Evolutionary conservation across 1,284 basidiomycete species (phyloP).

Genomic region (Fomitopsis pinicola): DNA sequence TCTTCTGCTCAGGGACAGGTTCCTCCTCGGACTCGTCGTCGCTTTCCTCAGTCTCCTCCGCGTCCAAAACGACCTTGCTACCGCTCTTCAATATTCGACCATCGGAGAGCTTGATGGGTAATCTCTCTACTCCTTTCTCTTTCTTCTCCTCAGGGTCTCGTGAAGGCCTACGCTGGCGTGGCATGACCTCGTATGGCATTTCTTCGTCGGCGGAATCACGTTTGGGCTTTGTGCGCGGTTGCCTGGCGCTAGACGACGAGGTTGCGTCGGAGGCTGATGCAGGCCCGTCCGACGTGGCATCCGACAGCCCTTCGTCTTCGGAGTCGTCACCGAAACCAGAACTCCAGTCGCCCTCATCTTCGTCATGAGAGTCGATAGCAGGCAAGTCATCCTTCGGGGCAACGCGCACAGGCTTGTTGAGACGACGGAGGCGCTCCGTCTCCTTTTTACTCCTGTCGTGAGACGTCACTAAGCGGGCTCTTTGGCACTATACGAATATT

Average conservation of each 20-base stretch:
- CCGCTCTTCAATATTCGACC: constrained; percentile 64
- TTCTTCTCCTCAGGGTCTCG: constrained; percentile 42
- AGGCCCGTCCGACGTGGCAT: constrained; percentile 9
- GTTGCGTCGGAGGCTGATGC: constrained; percentile 1
- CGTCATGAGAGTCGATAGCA: constrained; percentile 57
- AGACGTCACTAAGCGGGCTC: no score
- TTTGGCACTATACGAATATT: background rate
- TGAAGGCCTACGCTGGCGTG: constrained; percentile 46
- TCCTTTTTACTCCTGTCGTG: constrained; percentile 72
- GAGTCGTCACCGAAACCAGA: constrained; percentile 37
- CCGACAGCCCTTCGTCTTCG: constrained; percentile 16
- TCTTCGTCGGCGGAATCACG: constrained; percentile 56
- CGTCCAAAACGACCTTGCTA: constrained; percentile 26
- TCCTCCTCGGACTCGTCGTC: constrained; percentile 39
- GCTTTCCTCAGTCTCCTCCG: constrained; percentile 32
- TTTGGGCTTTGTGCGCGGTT: constrained; percentile 14
- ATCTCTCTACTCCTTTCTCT: constrained; percentile 54
- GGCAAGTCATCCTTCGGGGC: constrained; percentile 54
- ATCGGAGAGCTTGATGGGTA: constrained; percentile 84
- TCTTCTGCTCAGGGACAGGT: constrained; percentile 14
- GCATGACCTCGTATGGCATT: constrained; percentile 63
- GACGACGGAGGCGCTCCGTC: constrained; percentile 55
- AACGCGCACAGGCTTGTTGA: constrained; percentile 54
- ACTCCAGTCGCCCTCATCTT: constrained; percentile 55
- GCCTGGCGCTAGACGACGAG: constrained; percentile 14